Evolutionary conservation across 2,329 filamentous ascomycete species (phyloP).

Genomic region (Penicillium griseofulvum): DNA sequence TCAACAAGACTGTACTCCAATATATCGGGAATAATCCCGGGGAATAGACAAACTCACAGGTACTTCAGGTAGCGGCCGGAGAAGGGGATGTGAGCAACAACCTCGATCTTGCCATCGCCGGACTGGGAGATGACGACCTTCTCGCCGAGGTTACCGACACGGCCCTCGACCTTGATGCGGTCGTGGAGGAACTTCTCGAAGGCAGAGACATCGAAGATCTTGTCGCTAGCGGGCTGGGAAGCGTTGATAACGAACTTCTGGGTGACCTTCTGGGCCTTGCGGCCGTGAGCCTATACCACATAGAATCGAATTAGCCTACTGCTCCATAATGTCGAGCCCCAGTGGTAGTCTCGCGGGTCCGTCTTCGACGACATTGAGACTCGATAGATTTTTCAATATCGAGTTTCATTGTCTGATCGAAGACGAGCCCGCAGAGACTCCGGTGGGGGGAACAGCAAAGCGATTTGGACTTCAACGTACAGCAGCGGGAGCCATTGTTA

Average conservation of each 20-base stretch:
- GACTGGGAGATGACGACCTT: slow-evolving; percentile 83
- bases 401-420: background rate
- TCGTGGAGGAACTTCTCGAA: slow-evolving; percentile 99
- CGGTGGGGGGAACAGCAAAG: slow-evolving; percentile 84
- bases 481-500: slow-evolving; percentile 79
- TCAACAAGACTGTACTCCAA: slow-evolving; percentile 1
- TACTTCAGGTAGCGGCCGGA: slow-evolving; percentile 99
- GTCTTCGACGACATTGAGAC: background rate
- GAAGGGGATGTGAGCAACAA: slow-evolving; percentile 95
- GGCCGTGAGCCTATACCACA: slow-evolving; percentile 46
- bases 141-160: slow-evolving; percentile 96
- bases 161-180: slow-evolving; percentile 97
- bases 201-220: slow-evolving; percentile 98
- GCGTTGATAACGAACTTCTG: slow-evolving; percentile 96
- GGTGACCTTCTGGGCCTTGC: slow-evolving; percentile 50
- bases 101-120: slow-evolving; percentile 96
- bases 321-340: slow-evolving; percentile 51
- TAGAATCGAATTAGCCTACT: slow-evolving; percentile 88
- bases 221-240: slow-evolving; percentile 95
- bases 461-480: slow-evolving; percentile 71
- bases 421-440: slow-evolving; percentile 18
- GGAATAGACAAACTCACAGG: slow-evolving; percentile 64
- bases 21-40: background rate
- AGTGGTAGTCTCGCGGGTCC: slow-evolving; percentile 9
- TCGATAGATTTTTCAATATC: slow-evolving; percentile 26